Base-by-base conservation (phyloP, 768 basidiomycete genomes). In the Tricholoma furcatifolium region DNA sequence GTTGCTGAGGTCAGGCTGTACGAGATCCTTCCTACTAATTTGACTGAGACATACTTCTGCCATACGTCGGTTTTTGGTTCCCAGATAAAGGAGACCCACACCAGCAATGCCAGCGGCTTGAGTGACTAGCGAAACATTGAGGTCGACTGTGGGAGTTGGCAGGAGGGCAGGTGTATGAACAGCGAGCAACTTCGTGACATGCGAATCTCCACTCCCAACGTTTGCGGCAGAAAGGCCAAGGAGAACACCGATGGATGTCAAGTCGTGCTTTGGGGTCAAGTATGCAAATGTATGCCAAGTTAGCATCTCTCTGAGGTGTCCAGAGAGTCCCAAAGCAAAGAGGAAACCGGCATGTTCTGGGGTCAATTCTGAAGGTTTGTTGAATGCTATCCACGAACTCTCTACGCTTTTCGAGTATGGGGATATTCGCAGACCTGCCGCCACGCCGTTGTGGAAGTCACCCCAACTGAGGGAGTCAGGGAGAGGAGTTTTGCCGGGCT, bases 371-470 rank as follows among this genome's bases (percentile, higher is more conserved):
- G 84, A 79, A 0, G 97, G 96, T 61, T 90, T 91, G 69, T 98
- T 96, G 77, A 95, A 98, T 12, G 88, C 86, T 48, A 97, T 93
- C 92, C 95, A 98, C 0, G 93, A 93, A 62, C 90, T 91, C 65
- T 97, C 93, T 39, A 98, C 81, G 9, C 83, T 84, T 43, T 74
- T 69, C 8, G 87, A 81, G n/a, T 81, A 78, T 0, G 90, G 84
- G 0, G 88, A 84, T 45, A 98, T 84, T 6, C 91, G 85, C 40
- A 99, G 69, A 2, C 88, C 97, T 4, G 93, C 91, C 7, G 93
- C 93, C 0, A 97, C 96, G 9, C 97, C 97, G 57, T 96, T 94
- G 69, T 98, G 94, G 70, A 99, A 99, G 55, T 95, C 91, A n/a
- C 91, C 93, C 97, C 96, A 99, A 47, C 77, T 81, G 5, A 82